Percentiles rank a stretch among this genome's conserved stretches.
Evolutionary conservation across 2,329 filamentous ascomycete species (phyloP).

Genomic region (Beauveria varroae): DNA sequence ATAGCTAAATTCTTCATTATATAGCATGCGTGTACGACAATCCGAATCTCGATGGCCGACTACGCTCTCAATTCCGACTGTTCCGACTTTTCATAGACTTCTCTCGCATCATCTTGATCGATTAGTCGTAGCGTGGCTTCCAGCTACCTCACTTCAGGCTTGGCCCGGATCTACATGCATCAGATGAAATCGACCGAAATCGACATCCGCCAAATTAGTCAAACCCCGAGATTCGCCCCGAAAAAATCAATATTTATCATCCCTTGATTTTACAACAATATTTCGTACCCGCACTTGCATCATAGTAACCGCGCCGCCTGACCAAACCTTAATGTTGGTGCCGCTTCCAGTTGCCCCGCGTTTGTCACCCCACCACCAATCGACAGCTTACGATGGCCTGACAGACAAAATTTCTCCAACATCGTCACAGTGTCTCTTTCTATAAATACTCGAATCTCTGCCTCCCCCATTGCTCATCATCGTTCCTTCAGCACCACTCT

Average conservation of each 20-base stretch:
- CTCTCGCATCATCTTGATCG: no score
- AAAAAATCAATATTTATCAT: neutral
- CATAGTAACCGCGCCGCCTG: neutral
- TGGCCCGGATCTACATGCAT: neutral
- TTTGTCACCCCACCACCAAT: slow-evolving; percentile 4
- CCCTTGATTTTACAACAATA: neutral
- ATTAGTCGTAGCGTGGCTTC: no score
- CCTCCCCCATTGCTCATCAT: neutral
- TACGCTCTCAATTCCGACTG: no score
- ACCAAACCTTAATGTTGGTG: neutral
- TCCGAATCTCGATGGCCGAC: no score
- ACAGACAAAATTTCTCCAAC: neutral
- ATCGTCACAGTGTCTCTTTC: neutral
- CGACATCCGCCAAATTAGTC: neutral
- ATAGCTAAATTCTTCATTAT: no score
- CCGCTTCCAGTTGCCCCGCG: neutral
- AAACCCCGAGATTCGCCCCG: no score
- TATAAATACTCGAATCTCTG: neutral
- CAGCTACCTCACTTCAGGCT: no score
- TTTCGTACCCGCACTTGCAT: neutral
- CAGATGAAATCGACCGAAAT: neutral
- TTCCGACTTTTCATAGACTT: no score
- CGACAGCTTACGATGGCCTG: neutral
- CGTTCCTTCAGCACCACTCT: neutral
- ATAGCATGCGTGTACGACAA: no score